These are phyloP conservation scores for Picochlorum sp. DNA, from an alignment of 139 green algal genomes.

Conservation along the genomic window DNA sequence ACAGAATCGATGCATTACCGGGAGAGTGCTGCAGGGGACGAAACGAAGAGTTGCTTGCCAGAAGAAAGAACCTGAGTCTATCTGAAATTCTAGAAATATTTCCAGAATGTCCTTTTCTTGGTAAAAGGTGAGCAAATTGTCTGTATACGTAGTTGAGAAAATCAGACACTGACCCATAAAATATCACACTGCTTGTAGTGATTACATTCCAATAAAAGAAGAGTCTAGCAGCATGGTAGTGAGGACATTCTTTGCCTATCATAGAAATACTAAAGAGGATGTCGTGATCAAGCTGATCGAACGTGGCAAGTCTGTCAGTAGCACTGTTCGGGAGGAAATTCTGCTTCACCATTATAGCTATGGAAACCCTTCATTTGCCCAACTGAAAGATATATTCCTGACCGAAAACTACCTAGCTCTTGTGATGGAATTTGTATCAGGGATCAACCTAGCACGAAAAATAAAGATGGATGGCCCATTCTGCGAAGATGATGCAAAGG, in stretches of 20 bases:
- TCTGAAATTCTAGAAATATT: too few relatives aligned
- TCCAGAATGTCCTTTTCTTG: too few relatives aligned
- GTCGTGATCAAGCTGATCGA: conserved; percentile 34
- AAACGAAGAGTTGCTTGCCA: too few relatives aligned
- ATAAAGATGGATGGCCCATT: conserved; percentile 15
- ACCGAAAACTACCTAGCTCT: conserved; percentile 51
- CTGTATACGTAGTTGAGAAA: too few relatives aligned
- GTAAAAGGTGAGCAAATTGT: too few relatives aligned
- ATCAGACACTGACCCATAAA: too few relatives aligned
- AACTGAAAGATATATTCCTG: conserved; percentile 36
- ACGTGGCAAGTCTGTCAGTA: conserved; percentile 9
- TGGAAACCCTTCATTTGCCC: conserved; percentile 25
- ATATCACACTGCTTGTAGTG: too few relatives aligned
- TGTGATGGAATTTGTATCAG: conserved; percentile 58
- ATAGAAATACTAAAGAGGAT: conserved; percentile 5
- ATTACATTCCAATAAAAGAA: background rate
- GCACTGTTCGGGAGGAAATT: conserved; percentile 18
- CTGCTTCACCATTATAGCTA: conserved; percentile 22
- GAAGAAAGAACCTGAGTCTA: too few relatives aligned
- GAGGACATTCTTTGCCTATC: conserved; percentile 13
- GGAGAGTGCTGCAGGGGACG: too few relatives aligned
- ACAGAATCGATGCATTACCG: too few relatives aligned
- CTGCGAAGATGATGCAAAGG: conserved; percentile 48
- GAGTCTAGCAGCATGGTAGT: background rate
- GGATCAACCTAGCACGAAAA: conserved; percentile 50